Conservation (phyloP, 2,329 filamentous ascomycete genomes). For the Ploettnerulaceae sp. region DNA sequence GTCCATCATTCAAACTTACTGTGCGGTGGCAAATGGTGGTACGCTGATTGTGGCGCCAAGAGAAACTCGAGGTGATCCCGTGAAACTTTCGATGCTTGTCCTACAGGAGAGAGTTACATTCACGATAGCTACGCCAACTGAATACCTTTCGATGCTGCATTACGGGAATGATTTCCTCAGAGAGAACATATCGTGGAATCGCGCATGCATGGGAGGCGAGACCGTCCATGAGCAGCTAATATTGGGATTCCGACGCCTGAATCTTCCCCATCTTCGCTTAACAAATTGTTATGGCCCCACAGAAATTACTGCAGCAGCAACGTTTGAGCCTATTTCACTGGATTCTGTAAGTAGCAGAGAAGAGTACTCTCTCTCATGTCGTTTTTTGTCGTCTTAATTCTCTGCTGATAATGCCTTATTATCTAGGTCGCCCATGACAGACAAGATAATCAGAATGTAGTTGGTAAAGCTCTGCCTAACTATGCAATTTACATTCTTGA, state of each 20-base stretch:
- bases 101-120: conserved; percentile 1
- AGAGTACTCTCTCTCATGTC: background rate
- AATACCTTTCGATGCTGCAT: background rate
- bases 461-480: conserved; percentile 11
- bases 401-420: no score
- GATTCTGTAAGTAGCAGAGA: background rate
- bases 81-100: conserved; percentile 5
- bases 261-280: background rate
- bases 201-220: background rate
- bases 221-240: background rate
- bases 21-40: conserved; percentile 6
- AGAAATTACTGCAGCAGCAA: background rate
- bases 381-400: background rate
- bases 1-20: conserved; percentile 13
- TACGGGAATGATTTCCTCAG: background rate
- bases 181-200: background rate
- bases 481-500: conserved; percentile 38
- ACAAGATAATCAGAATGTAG: no score
- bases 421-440: no score
- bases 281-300: conserved; percentile 2
- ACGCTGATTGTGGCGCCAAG: conserved; percentile 6
- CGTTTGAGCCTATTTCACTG: background rate
- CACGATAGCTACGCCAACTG: conserved; percentile 9
- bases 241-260: background rate
- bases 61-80: conserved; percentile 9